Percentiles rank a stretch among this genome's conserved stretches.
These are phyloP conservation scores for Colletotrichum kahawae DNA, from an alignment of 2,329 filamentous ascomycete species.

Conservation along the genomic window DNA sequence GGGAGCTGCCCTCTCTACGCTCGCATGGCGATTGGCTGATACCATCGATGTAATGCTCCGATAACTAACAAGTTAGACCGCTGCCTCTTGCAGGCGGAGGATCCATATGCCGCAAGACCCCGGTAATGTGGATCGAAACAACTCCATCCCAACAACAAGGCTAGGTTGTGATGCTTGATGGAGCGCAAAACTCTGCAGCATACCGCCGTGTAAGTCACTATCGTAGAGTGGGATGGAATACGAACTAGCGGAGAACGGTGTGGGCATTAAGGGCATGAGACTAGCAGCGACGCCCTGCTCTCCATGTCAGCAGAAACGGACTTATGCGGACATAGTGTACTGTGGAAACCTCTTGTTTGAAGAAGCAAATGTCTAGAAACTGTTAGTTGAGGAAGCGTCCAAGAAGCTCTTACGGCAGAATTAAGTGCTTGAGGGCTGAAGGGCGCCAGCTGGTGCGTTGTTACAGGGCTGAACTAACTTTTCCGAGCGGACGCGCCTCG, in stretches of 20 bases:
- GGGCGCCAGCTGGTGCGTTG: too few relatives aligned
- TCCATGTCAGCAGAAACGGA: not conserved
- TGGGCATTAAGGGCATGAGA: not conserved
- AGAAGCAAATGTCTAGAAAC: not conserved
- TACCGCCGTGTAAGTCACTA: not conserved
- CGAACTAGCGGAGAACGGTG: not conserved
- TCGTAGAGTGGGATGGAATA: not conserved
- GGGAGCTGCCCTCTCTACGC: not conserved
- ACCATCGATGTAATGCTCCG: not conserved
- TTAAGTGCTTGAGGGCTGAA: not conserved
- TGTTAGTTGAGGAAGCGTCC: not conserved
- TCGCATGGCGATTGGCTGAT: not conserved
- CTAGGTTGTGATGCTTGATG: not conserved
- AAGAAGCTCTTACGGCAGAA: not conserved
- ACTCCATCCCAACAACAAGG: not conserved
- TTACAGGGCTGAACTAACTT: not conserved
- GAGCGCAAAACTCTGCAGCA: not conserved
- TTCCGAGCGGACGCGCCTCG: not conserved
- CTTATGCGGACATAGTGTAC: not conserved
- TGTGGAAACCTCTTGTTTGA: not conserved
- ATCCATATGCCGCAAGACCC: not conserved
- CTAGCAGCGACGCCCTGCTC: not conserved
- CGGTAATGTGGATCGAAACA: not conserved
- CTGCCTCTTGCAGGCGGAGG: not conserved
- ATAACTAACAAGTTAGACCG: not conserved